Base-by-base conservation (phyloP, 2,329 filamentous ascomycete species). In the Aspergillus sp. region DNA sequence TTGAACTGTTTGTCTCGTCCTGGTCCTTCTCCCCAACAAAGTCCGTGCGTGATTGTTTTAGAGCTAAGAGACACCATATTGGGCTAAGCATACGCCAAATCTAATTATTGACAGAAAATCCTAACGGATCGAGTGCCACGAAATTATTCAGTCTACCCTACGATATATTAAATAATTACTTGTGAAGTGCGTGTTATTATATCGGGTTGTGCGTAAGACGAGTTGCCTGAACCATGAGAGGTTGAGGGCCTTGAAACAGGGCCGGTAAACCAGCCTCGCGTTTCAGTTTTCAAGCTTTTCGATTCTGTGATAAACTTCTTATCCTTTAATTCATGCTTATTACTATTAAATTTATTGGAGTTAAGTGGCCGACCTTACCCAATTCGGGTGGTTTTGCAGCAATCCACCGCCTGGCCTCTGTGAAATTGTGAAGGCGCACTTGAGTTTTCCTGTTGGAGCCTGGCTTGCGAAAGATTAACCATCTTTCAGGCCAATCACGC, bases 401-500 rank as follows among this genome's bases (percentile, higher is more conserved):
- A 31, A 31, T 37, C 15, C 35, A 7, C 35, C 12, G 14, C 14
- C 35, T 37, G 27, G 27, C 14, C 6, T n/a, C 35, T 12, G 35
- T 37, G 35, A 37, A 15, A n/a, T 15, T 37, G 35, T 37, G 35
- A 37, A 15, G 35, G 6, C 7, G 35, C 12, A 37, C 35, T n/a
- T 37, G 12, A 17, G 11, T 31, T 46, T 21, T 15, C 23, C 23
- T 46, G 23, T 46, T 46, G 44, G 44, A 17, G 44, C n/a, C 44
- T 46, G 37, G 31, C 27, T 46, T 37, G 51, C 43, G 52, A 44
- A 37, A 31, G 23, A 45, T 33, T 50, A n/a, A n/a, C 47, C 31
- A 9, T 46, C 9, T 31, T 14, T 15, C 8, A 14, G 15, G 40
- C 58, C 55, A 60, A 60, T 60, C 46, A 52, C 46, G 53, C 56